Conservation (phyloP, 805 yeast species). For the Naumovozyma dairenensis region DNA sequence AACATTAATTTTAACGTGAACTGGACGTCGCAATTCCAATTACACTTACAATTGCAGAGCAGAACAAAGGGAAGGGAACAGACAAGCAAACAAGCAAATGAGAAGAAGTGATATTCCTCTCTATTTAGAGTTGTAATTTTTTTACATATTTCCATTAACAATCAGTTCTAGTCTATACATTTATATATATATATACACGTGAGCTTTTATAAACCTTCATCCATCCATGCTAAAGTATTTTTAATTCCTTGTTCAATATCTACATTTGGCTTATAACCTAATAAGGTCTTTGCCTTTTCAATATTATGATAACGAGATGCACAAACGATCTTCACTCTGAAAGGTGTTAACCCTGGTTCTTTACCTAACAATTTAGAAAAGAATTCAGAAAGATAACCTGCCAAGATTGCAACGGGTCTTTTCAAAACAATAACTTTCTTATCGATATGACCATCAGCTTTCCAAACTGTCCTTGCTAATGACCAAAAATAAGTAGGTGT, state of each 20-base stretch:
- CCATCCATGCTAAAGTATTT: slow-evolving; percentile 79
- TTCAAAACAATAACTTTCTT: slow-evolving; percentile 55
- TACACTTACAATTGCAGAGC: too few species aligned
- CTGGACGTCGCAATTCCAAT: too few species aligned
- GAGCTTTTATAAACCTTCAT: slow-evolving; percentile 37
- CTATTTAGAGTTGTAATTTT: too few species aligned
- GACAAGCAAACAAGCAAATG: too few species aligned
- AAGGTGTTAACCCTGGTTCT: slow-evolving; percentile 92
- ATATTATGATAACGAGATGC: slow-evolving; percentile 92
- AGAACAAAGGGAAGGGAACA: too few species aligned
- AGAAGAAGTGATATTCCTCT: too few species aligned
- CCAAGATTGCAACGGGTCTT: slow-evolving; percentile 65
- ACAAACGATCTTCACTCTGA: slow-evolving; percentile 85
- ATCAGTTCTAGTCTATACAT: too few species aligned
- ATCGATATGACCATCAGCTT: slow-evolving; percentile 83
- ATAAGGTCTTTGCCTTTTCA: slow-evolving; percentile 64
- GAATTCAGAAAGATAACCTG: slow-evolving; percentile 74
- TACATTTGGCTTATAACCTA: slow-evolving; percentile 77
- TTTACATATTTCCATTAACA: too few species aligned
- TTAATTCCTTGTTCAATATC: slow-evolving; percentile 70
- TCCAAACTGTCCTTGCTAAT: slow-evolving; percentile 93
- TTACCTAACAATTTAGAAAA: slow-evolving; percentile 62
- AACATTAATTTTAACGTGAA: too few species aligned
- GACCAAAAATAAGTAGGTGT: slow-evolving; percentile 96
- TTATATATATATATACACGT: too few species aligned